Conservation (phyloP, 2,329 filamentous ascomycete species). For the Massarina eburnea region DNA sequence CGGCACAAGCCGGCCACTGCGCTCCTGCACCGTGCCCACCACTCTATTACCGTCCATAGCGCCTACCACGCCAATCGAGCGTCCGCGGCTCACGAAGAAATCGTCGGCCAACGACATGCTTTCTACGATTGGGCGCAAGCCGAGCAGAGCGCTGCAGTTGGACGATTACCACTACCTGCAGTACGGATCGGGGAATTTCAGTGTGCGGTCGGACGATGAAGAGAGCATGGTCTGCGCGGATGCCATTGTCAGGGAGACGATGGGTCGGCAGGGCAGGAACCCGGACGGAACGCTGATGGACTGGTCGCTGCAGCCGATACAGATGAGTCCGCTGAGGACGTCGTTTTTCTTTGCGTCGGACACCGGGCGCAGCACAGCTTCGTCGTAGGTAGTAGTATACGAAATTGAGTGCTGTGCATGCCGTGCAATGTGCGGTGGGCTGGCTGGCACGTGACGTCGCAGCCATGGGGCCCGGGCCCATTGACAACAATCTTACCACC, state of each 20-base stretch:
- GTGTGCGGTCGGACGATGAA: constrained; percentile 15
- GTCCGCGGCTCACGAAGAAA: constrained; percentile 7
- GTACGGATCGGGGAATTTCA: constrained; percentile 5
- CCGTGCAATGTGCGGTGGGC: too few species aligned
- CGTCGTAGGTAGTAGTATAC: too few species aligned
- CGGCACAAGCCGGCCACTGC: background rate
- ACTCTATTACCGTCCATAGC: background rate
- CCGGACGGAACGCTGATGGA: constrained; percentile 14
- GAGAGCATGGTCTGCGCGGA: constrained; percentile 24
- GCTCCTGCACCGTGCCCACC: background rate
- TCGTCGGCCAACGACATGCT: constrained; percentile 9
- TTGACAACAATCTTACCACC: too few species aligned
- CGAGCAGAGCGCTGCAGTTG: constrained; percentile 11
- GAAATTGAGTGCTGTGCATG: too few species aligned
- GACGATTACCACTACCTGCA: constrained; percentile 18
- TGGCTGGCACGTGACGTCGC: too few species aligned
- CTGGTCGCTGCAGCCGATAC: constrained; percentile 16
- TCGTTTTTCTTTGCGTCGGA: constrained; percentile 4
- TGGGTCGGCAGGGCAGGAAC: constrained; percentile 17
- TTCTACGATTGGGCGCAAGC: constrained; percentile 12
- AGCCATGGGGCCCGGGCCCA: too few species aligned
- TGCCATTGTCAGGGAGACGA: constrained; percentile 14
- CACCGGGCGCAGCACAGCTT: background rate
- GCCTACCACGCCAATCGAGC: constrained; percentile 3
- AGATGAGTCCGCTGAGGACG: constrained; percentile 18